Base-by-base conservation (phyloP, 768 basidiomycete genomes). In the Suillus cothurnatus region DNA sequence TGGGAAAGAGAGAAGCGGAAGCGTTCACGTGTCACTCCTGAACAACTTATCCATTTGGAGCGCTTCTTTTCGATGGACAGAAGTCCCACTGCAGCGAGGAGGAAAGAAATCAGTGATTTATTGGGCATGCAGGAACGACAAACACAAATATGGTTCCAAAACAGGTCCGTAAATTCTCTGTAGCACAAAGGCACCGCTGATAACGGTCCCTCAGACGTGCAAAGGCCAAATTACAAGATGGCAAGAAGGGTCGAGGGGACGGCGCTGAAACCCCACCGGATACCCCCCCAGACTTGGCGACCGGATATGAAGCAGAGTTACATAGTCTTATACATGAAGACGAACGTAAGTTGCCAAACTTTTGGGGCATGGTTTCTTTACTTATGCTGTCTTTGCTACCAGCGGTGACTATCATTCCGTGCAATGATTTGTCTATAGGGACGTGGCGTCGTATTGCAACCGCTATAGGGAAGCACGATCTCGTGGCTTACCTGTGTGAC, bases 101-200 rank as follows among this genome's bases (percentile, higher is more conserved):
- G 93, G 50, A 85, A 86, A 62, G 92, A 93, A 70, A 92, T 94
- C 61, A 87, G 89, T 64, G 84, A 88, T 31, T 75, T 85, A 63
- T 81, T 94, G 6, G 90, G 91, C 19, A 93, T 94, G 89, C 85
- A 90, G 60, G 93, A 94, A 77, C 87, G 92, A 43, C 93, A 94
- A 80, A 93, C 91, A 0, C 93, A 94, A 76, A 90, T 94, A 56
- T 94, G 93, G 93, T 94, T 93, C 71, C 92, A 94, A 74, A 94
- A 94, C 73, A 82, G 92, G 92, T 70, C 32, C 8, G 69, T 68
- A 6, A 39, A 7, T 59, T 59, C 14, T 61, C 15, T 50, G 2
- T 9, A 8, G 28, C 41, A 28, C 26, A 45, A 28, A 45, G 61
- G 21, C 17, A 15, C 55, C 61, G 62, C 53, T 64, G 19, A 66